Conservation (phyloP, 352 stramenopile genomes). For the Globisporangium carolinianum region DNA sequence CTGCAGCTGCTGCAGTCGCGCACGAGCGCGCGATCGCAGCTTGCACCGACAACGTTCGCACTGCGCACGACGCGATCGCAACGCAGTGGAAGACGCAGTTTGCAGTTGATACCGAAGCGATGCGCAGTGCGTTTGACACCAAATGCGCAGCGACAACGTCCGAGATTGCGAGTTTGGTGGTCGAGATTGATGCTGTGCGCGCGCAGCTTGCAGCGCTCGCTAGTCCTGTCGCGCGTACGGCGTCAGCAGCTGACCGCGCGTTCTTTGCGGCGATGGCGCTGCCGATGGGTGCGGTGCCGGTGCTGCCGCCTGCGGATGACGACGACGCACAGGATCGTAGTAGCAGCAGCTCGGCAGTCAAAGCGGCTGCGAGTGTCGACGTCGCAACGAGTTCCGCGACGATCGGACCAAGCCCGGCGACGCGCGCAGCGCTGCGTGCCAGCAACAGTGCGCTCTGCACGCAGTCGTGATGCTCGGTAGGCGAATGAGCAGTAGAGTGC, state of each 20-base stretch:
- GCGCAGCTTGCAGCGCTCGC: conserved; percentile 19
- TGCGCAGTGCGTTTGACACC: no score
- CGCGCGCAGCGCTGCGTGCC: conserved; percentile 14
- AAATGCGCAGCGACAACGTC: no score
- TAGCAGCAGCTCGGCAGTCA: background rate
- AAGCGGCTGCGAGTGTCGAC: conserved; percentile 10
- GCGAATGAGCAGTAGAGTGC: background rate
- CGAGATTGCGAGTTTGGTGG: conserved; percentile 13
- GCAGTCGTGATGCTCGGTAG: conserved; percentile 12
- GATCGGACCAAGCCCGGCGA: conserved; percentile 10
- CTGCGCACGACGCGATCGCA: conserved; percentile 15
- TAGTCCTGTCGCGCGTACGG: conserved; percentile 2
- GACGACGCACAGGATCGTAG: conserved; percentile 5
- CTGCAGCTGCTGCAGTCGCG: conserved; percentile 56
- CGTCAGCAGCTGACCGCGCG: conserved; percentile 8
- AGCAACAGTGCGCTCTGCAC: conserved; percentile 33
- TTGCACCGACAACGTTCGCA: no score
- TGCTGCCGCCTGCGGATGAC: conserved; percentile 10
- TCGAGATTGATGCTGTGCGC: conserved; percentile 22
- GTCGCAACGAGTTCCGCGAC: conserved; percentile 14
- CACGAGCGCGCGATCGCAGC: conserved; percentile 31
- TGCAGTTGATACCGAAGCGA: no score
- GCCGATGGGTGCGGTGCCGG: conserved; percentile 21
- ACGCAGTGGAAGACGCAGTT: conserved; percentile 6
- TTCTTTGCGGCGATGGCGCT: conserved; percentile 41